Evolutionary conservation across 2,329 filamentous ascomycete genomes (phyloP).

Genomic region (Paramyrothecium roridum): DNA sequence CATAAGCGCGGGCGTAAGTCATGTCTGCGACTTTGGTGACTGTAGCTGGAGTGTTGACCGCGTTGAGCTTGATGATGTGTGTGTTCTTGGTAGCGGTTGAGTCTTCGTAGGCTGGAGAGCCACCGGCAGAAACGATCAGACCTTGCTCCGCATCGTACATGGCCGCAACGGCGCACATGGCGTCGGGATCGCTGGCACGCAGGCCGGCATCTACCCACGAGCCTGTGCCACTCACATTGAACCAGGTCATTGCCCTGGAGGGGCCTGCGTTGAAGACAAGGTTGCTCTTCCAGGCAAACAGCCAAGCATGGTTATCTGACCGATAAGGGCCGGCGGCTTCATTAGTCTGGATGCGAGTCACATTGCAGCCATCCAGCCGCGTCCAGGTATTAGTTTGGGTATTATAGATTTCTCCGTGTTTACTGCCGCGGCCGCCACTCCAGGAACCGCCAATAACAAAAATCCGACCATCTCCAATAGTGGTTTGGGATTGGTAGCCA

Average conservation of each 20-base stretch:
- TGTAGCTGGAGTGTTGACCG: background rate
- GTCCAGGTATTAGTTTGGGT: conserved; percentile 41
- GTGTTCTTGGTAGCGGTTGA: conserved; percentile 39
- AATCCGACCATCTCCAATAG: conserved; percentile 45
- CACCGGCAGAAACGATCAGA: conserved; percentile 53
- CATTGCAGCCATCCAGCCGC: conserved; percentile 25
- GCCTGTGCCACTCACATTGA: conserved; percentile 30
- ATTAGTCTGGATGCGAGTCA: conserved; percentile 46
- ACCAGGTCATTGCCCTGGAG: conserved; percentile 53
- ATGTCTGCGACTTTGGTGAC: conserved; percentile 16
- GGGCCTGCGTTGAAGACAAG: conserved; percentile 53
- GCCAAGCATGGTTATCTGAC: conserved; percentile 23
- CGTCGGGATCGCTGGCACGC: conserved; percentile 34
- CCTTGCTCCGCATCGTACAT: conserved; percentile 59
- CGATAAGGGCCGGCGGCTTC: conserved; percentile 44
- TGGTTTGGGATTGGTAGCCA: conserved; percentile 47
- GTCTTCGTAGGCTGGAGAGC: conserved; percentile 41
- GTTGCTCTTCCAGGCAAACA: conserved; percentile 37
- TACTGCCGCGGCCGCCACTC: conserved; percentile 41
- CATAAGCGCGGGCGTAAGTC: conserved; percentile 36
- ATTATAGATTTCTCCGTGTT: conserved; percentile 52
- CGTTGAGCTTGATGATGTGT: conserved; percentile 45
- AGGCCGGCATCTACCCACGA: conserved; percentile 36
- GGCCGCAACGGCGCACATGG: conserved; percentile 54
- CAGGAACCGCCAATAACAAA: conserved; percentile 56